Conservation (phyloP, 176 grass and related monocot species). For the Oryza glaberrima region DNA sequence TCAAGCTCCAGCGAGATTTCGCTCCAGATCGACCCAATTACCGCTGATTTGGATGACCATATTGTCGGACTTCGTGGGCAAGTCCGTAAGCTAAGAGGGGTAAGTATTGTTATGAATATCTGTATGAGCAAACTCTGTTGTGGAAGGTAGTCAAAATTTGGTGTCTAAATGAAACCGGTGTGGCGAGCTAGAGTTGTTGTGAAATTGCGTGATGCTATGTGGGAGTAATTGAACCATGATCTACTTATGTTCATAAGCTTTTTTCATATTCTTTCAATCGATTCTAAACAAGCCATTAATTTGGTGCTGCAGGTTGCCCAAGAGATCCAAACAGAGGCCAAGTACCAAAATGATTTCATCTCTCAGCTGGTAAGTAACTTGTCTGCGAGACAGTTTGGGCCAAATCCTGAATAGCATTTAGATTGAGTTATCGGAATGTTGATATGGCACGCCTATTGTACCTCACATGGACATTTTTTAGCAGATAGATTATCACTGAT, state of each 20-base stretch:
- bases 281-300: background rate
- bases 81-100: constrained; percentile 64
- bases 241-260: background rate
- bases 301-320: constrained; percentile 70
- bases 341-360: constrained; percentile 83
- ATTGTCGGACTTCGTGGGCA: constrained; percentile 64
- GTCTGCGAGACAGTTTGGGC: background rate
- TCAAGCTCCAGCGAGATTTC: constrained; percentile 69
- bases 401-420: background rate
- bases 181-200: background rate
- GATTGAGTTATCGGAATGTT: background rate
- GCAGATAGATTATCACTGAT: background rate
- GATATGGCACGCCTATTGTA: background rate
- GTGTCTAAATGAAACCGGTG: background rate
- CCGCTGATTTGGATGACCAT: constrained; percentile 69
- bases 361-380: constrained; percentile 65
- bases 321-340: constrained; percentile 79
- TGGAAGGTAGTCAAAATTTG: background rate
- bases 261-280: background rate
- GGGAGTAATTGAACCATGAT: background rate
- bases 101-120: constrained; percentile 31
- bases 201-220: background rate
- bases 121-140: background rate
- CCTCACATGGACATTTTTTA: background rate
- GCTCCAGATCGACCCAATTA: constrained; percentile 77